Conservation (phyloP, 2,329 filamentous ascomycete species). For the Fusarium pininemorale region DNA sequence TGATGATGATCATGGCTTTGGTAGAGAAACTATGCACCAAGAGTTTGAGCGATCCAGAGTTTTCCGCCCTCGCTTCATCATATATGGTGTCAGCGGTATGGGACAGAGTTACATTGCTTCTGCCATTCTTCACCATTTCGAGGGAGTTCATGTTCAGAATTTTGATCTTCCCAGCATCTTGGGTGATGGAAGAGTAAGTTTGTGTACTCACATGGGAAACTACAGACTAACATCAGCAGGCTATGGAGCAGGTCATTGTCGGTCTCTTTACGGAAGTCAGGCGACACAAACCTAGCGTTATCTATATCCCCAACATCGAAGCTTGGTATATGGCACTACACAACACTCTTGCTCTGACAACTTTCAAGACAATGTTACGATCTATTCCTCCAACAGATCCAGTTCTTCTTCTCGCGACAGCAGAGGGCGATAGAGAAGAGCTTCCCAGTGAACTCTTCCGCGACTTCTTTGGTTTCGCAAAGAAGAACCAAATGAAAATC, state of each 20-base stretch:
- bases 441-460: conserved; percentile 71
- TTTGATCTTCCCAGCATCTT: conserved; percentile 91
- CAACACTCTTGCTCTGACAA: conserved; percentile 76
- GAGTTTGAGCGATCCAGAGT: conserved; percentile 89
- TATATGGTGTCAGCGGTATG: conserved; percentile 87
- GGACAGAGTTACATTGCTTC: conserved; percentile 89
- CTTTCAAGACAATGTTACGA: conserved; percentile 83
- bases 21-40: conserved; percentile 76
- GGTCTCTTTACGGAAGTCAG: conserved; percentile 92
- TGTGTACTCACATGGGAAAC: background rate
- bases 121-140: conserved; percentile 88
- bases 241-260: conserved; percentile 87
- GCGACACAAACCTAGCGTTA: conserved; percentile 93
- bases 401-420: conserved; percentile 85
- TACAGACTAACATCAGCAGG: conserved; percentile 51
- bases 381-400: conserved; percentile 91
- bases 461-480: conserved; percentile 87
- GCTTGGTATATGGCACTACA: conserved; percentile 77
- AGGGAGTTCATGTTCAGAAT: conserved; percentile 92
- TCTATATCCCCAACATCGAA: conserved; percentile 91
- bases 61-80: conserved; percentile 86
- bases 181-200: conserved; percentile 78
- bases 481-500: conserved; percentile 78
- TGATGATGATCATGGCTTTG: conserved; percentile 84
- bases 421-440: conserved; percentile 73